Conservation (phyloP, 2,329 filamentous ascomycete species). For the Pyrenochaeta sp. region DNA sequence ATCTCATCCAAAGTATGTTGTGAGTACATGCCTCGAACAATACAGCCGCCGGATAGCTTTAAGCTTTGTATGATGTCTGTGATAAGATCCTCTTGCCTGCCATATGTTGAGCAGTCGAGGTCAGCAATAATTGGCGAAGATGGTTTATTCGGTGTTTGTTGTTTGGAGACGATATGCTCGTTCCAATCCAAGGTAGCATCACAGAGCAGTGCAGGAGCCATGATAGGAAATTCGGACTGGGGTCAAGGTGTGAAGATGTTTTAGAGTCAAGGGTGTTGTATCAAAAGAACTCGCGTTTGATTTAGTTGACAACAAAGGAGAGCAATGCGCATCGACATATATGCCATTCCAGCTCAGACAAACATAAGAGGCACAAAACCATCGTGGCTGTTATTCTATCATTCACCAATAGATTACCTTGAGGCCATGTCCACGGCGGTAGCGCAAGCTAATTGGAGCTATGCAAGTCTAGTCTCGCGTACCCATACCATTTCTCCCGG, state of each 20-base stretch:
- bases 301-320: background rate
- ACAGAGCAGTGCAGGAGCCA: slow-evolving; percentile 4
- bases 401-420: background rate
- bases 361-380: background rate
- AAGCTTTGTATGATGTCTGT: slow-evolving; percentile 13
- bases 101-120: slow-evolving; percentile 4
- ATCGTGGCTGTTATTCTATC: background rate
- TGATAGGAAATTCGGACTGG: background rate
- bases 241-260: too few relatives aligned
- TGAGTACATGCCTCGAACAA: slow-evolving; percentile 17
- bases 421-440: background rate
- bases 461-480: background rate
- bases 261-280: too few relatives aligned
- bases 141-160: background rate
- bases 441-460: background rate
- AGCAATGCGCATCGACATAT: background rate
- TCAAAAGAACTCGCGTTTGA: too few relatives aligned
- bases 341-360: background rate
- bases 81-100: slow-evolving; percentile 10
- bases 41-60: slow-evolving; percentile 14
- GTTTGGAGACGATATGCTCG: background rate
- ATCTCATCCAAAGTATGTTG: slow-evolving; percentile 14
- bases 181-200: background rate
- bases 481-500: background rate
- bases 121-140: background rate